Base-by-base conservation (phyloP, 768 basidiomycete species). In the Termitomyces sp. region DNA sequence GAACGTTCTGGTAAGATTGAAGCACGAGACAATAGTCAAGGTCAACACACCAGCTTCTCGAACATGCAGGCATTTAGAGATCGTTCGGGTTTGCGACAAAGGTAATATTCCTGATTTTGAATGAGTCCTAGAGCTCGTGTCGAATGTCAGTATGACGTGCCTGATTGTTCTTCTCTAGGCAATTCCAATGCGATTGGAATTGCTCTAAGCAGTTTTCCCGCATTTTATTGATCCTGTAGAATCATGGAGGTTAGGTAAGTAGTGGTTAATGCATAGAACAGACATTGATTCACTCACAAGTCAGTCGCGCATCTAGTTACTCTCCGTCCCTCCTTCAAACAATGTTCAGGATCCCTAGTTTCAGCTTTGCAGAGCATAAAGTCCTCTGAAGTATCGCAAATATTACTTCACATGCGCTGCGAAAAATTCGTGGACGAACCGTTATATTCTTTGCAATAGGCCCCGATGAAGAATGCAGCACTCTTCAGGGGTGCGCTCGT, bases 281-380 rank as follows among this genome's bases (percentile, higher is more conserved):
- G 31, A 11, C 6, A 41, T 47, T 33, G 20, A 25, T 52, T n/a
- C 33, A 82, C 92, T 67, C 63, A 98, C 97, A 99, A 65, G 67
- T 98, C 94, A 32, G 86, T 85, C 44, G 95, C 91, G 71, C 97
- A 99, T 62, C 97, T 82, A 52, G 97, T 98, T 53, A 98, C 96
- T 62, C 91, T 85, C 61, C 97, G 74, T 11, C 97, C 97, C 71
- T 98, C 97, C 79, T 91, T 90, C 75, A 98, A 67, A 72, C 97
- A 99, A 68, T 95, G 93, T 20, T 73, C 92, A 10, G 96, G 94
- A 65, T 96, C 88, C 56, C 88, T 81, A 66, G 82, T 88, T 77
- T 98, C 95, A 22, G 84, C 77, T 76, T 98, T 98, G 82, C 97
- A 99, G 50, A 98, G 88, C 93, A 98, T 96, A 52, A 74, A 73